A percentile compares a stretch with the other conserved stretches of the same genome.
Conservation (phyloP, 148 eudicot species). For the Chenopodium quinoa region DNA sequence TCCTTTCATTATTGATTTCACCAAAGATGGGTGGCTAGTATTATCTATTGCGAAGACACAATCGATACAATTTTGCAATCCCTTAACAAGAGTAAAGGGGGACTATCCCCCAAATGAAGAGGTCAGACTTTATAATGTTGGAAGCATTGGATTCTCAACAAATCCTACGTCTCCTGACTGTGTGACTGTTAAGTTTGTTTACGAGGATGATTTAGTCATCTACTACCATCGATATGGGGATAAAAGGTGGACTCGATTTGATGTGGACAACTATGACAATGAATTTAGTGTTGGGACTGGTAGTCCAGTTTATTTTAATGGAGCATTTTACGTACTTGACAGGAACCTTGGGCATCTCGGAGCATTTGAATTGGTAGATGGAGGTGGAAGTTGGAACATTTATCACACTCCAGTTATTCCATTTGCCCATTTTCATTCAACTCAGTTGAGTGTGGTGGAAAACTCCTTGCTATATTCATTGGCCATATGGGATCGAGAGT, state of each 20-base stretch:
- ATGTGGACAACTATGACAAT: background rate
- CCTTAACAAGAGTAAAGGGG: background rate
- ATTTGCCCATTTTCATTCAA: background rate
- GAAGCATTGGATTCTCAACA: slow-evolving; percentile 19
- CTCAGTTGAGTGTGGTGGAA: slow-evolving; percentile 5
- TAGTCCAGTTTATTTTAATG: background rate
- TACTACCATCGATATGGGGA: background rate
- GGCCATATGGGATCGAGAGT: background rate
- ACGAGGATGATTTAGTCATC: too few relatives aligned
- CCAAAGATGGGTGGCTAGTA: slow-evolving; percentile 13
- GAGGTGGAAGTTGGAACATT: background rate
- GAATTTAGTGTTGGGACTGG: background rate
- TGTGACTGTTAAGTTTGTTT: background rate
- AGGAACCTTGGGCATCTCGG: too few relatives aligned
- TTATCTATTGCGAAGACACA: background rate
- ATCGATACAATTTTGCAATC: slow-evolving; percentile 1
- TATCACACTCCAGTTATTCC: background rate
- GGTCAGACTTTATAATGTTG: background rate
- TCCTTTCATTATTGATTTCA: background rate
- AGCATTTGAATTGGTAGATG: background rate
- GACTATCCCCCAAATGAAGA: background rate
- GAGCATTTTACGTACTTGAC: background rate
- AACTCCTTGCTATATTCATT: slow-evolving; percentile 3
- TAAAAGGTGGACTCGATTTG: background rate
- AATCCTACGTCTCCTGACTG: slow-evolving; percentile 12